Evolutionary conservation across 140 eudicot genomes (phyloP).

Genomic region (Oenanthe javanica): DNA sequence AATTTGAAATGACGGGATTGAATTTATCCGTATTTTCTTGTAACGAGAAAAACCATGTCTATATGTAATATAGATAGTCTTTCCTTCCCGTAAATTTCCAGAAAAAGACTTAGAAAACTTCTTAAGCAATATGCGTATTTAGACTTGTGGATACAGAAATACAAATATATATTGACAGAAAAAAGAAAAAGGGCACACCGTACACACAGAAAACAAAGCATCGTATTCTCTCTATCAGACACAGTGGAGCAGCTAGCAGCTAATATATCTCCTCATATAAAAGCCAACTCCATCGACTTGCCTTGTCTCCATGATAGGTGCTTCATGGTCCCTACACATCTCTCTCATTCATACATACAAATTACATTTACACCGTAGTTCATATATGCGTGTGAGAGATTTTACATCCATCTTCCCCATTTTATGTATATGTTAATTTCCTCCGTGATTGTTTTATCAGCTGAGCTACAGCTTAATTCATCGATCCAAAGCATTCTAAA

Average conservation of each 20-base stretch:
- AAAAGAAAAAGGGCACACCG: background rate
- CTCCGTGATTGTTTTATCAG: background rate
- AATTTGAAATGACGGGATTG: too few relatives aligned
- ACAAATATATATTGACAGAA: background rate
- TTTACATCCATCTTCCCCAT: too few relatives aligned
- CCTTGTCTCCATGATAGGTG: constrained; percentile 44
- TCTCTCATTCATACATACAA: constrained; percentile 9
- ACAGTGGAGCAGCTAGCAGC: background rate
- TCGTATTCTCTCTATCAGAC: constrained; percentile 25
- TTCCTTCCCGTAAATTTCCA: too few relatives aligned
- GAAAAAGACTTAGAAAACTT: too few relatives aligned
- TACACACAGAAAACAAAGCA: constrained; percentile 26
- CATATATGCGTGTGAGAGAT: too few relatives aligned
- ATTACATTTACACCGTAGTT: too few relatives aligned
- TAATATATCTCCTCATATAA: background rate
- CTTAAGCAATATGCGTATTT: too few relatives aligned
- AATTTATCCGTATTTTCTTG: too few relatives aligned
- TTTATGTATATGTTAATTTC: background rate
- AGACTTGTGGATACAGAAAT: too few relatives aligned
- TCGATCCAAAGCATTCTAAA: too few relatives aligned
- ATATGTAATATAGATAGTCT: too few relatives aligned
- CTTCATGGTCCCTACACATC: constrained; percentile 29
- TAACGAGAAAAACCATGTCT: too few relatives aligned
- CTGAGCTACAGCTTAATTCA: background rate
- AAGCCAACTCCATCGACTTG: constrained; percentile 15